Evolutionary conservation across 208 protist species (phyloP).

Genomic region (Trypanosoma caninum): DNA sequence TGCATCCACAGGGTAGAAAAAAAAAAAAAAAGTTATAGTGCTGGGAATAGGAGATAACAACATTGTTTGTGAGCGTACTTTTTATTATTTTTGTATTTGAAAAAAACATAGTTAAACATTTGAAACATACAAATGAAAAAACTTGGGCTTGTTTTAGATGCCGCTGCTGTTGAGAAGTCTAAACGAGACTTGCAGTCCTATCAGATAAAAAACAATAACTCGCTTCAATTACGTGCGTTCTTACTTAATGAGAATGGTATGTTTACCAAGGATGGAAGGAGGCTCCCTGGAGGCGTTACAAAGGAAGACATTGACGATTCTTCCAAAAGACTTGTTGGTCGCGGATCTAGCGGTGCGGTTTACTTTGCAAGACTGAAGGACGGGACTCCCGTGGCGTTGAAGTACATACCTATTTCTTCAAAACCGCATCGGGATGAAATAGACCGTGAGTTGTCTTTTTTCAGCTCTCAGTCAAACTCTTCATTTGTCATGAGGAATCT

Average conservation of each 20-base stretch:
- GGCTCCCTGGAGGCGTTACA: constrained; percentile 61
- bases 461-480: constrained; percentile 64
- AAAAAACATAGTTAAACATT: background rate
- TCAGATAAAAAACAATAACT: constrained; percentile 87
- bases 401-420: constrained; percentile 85
- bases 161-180: constrained; percentile 55
- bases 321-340: constrained; percentile 58
- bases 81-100: constrained; percentile 4
- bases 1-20: too few relatives aligned
- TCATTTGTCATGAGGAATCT: constrained; percentile 88
- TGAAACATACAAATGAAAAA: constrained; percentile 17
- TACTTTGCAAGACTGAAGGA: constrained; percentile 72
- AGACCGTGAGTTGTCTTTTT: constrained; percentile 81
- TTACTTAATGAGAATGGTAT: constrained; percentile 75
- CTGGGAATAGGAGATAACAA: too few relatives aligned
- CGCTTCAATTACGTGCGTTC: constrained; percentile 82
- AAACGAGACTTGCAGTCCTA: constrained; percentile 80
- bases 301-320: constrained; percentile 79
- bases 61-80: background rate
- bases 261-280: constrained; percentile 83
- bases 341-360: constrained; percentile 74
- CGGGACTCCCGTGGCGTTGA: constrained; percentile 73
- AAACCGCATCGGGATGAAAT: constrained; percentile 86
- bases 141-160: constrained; percentile 46
- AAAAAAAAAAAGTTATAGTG: too few relatives aligned